Percentiles rank a stretch among this genome's conserved stretches.
These are phyloP conservation scores for Xylaria nigripes DNA, from an alignment of 495 filamentous ascomycete species.

Conservation along the genomic window DNA sequence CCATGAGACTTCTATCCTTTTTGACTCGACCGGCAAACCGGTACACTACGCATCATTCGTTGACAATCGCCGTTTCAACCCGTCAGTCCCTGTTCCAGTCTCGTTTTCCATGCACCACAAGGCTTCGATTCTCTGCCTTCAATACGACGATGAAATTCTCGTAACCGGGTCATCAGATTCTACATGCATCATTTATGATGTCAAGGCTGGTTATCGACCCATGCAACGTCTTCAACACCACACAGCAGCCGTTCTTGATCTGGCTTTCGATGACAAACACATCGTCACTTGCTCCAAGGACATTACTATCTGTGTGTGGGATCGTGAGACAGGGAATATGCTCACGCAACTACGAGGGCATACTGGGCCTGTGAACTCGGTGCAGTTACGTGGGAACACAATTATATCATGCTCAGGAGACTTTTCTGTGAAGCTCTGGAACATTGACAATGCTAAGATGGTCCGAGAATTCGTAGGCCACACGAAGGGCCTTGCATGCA, in stretches of 20 bases:
- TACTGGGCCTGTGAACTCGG: slow-evolving; percentile 85
- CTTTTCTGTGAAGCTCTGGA: slow-evolving; percentile 89
- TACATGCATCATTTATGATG: slow-evolving; percentile 86
- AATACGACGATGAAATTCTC: slow-evolving; percentile 85
- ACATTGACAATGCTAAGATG: slow-evolving; percentile 72
- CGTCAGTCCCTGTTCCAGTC: slow-evolving; percentile 40
- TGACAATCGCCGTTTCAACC: slow-evolving; percentile 34
- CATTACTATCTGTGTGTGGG: slow-evolving; percentile 85
- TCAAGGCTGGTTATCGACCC: slow-evolving; percentile 66
- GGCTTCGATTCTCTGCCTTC: slow-evolving; percentile 87
- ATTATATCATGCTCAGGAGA: slow-evolving; percentile 90
- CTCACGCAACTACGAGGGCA: slow-evolving; percentile 75
- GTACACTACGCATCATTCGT: slow-evolving; percentile 40
- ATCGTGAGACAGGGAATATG: slow-evolving; percentile 64
- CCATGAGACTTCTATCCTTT: slow-evolving; percentile 34
- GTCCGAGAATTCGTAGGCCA: slow-evolving; percentile 83
- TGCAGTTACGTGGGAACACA: slow-evolving; percentile 84
- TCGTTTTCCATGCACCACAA: slow-evolving; percentile 56
- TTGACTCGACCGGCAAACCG: slow-evolving; percentile 34
- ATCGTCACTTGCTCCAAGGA: slow-evolving; percentile 97
- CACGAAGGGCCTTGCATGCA: slow-evolving; percentile 85
- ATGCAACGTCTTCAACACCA: slow-evolving; percentile 68
- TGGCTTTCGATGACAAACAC: slow-evolving; percentile 82
- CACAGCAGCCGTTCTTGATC: slow-evolving; percentile 80
- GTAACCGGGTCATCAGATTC: slow-evolving; percentile 91